These are phyloP conservation scores for Hyaloscypha variabilis DNA, from an alignment of 495 filamentous ascomycete genomes.

Conservation along the genomic window DNA sequence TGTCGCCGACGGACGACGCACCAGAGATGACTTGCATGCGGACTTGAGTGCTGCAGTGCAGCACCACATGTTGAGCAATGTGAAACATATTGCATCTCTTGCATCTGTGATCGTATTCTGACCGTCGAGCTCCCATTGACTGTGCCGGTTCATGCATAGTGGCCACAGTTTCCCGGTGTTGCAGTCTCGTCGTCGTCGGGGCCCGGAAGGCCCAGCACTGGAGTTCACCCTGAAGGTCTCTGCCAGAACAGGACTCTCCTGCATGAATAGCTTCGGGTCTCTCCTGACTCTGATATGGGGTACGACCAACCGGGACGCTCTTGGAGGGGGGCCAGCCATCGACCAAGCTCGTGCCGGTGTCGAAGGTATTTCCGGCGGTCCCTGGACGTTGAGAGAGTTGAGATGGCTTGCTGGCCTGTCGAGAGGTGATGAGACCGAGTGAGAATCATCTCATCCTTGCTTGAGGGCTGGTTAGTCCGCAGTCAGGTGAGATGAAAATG, in stretches of 20 bases:
- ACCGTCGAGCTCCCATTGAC: background rate
- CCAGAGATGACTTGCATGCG: constrained; percentile 31
- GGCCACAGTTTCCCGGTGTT: constrained; percentile 16
- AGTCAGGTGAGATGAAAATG: constrained; percentile 31
- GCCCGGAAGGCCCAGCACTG: constrained; percentile 20
- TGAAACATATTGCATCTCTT: constrained; percentile 28
- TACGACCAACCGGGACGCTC: constrained; percentile 28
- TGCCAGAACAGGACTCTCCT: constrained; percentile 32
- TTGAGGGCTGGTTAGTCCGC: constrained; percentile 21
- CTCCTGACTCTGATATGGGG: constrained; percentile 28
- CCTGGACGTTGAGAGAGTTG: constrained; percentile 15
- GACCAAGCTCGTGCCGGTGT: constrained; percentile 1
- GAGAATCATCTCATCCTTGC: constrained; percentile 19
- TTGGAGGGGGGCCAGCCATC: background rate
- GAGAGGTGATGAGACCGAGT: constrained; percentile 16
- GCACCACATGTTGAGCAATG: constrained; percentile 19
- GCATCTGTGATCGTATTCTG: constrained; percentile 15
- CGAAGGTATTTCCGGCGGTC: constrained; percentile 18
- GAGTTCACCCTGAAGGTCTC: constrained; percentile 17
- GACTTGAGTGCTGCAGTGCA: constrained; percentile 8
- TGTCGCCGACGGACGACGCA: constrained; percentile 2
- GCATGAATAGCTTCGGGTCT: constrained; percentile 33
- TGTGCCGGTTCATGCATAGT: constrained; percentile 18
- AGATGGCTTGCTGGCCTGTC: constrained; percentile 29
- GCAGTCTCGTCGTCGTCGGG: constrained; percentile 15